Base-by-base conservation (phyloP, 2,329 filamentous ascomycete genomes). In the Penicillium digitatum region DNA sequence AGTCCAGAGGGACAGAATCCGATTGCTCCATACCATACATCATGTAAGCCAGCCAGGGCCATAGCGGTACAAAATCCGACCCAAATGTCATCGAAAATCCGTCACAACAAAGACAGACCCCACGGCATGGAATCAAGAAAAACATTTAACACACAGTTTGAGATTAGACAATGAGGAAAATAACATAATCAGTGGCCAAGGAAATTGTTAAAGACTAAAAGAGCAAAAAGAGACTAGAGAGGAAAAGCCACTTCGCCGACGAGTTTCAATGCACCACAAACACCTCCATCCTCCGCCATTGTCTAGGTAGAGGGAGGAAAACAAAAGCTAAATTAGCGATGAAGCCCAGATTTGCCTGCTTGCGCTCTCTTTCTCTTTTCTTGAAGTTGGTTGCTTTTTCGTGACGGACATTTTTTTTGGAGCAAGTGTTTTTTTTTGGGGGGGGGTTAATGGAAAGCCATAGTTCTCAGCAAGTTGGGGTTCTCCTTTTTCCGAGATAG, bases 241-340 rank as follows among this genome's bases (percentile, higher is more conserved):
- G 57, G 57, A 64, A 52, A 53, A 66, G 65, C 64, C 66, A 71
- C 65, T 66, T 69, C 68, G 68, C 69, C 69, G 62, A 65, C 60
- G 58, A 65, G 64, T 44, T 52, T 65, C 56, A 66, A 67, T 68
- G 68, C 70, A 71, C 70, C 70, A 66, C 62, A 60, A 72, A 73
- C 70, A 72, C 70, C 69, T 64, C 66, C 62, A 65, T 52, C 68
- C 63, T 70, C 68, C 66, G 65, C 68, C 63, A 64, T 63, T 57
- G 61, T 72, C 69, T 70, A 70, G 69, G 62, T 60, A 69, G 69
- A 70, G 61, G 68, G 65, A 60, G 63, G 48, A 59, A 61, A 62
- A 62, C 55, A 65, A 64, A 61, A 61, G 62, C 59, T 54, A 63
- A 58, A 62, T 62, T 54, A 59, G 63, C 62, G 53, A 63, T 56